Percentiles rank a stretch among this genome's conserved stretches.
phyloP scores from a whole-genome alignment of 306 rosid species.

The Cicer arietinum region DNA sequence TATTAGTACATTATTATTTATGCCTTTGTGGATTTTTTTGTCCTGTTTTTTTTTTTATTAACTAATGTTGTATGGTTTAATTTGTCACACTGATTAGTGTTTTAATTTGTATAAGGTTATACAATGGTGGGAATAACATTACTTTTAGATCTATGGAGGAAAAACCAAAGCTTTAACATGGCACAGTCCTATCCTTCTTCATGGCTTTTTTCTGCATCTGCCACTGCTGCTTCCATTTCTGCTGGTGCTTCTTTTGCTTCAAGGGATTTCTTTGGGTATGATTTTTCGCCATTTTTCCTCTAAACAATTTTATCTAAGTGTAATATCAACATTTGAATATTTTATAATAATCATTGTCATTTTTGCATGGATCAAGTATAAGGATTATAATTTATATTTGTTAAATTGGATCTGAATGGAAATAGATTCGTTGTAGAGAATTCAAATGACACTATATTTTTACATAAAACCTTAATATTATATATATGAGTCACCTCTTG shows the following conservation, averaged over 20 bases:
- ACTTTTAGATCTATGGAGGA: conserved; percentile 75
- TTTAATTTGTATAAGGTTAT: conserved; percentile 29
- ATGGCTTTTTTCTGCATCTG: conserved; percentile 69
- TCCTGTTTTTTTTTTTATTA: neutral
- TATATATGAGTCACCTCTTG: no score
- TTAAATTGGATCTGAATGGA: no score
- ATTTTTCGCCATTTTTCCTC: neutral
- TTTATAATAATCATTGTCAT: no score
- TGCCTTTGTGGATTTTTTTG: neutral
- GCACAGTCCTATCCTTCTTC: conserved; percentile 58
- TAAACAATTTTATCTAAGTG: neutral
- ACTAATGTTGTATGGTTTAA: neutral
- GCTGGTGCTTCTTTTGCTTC: conserved; percentile 67
- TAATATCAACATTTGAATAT: no score
- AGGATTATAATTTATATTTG: no score
- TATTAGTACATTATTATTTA: neutral
- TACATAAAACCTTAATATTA: no score
- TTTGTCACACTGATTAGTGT: conserved; percentile 3
- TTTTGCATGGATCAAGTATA: no score
- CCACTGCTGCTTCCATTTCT: conserved; percentile 68
- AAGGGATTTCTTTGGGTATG: conserved; percentile 66
- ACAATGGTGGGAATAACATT: conserved; percentile 81
- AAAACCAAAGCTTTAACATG: conserved; percentile 54
- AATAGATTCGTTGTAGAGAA: no score
- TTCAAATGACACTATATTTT: no score